A percentile compares a stretch with the other conserved stretches of the same genome.
phyloP scores from a whole-genome alignment of 495 filamentous ascomycete genomes.

The Aspergillus carlsbadensis region DNA sequence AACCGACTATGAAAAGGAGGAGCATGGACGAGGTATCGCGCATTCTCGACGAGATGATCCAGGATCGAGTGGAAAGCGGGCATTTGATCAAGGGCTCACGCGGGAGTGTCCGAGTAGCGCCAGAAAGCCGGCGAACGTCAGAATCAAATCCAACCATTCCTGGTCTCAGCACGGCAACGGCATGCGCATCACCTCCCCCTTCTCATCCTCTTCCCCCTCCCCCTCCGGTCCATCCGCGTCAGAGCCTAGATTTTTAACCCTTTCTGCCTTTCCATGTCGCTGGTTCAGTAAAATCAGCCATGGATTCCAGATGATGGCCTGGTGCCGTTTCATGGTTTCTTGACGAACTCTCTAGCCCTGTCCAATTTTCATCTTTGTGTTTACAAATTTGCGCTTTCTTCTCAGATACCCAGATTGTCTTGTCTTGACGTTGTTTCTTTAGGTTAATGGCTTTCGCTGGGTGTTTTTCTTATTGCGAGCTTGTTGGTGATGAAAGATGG shows the following conservation, averaged over 20 bases:
- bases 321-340: conserved; percentile 11
- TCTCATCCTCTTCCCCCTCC: no score
- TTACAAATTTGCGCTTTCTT: conserved; percentile 10
- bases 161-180: conserved; percentile 20
- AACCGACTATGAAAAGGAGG: conserved; percentile 55
- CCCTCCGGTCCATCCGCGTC: no score
- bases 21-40: conserved; percentile 85
- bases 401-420: conserved; percentile 27
- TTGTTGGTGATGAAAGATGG: conserved; percentile 4
- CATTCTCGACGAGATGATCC: conserved; percentile 93
- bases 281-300: no score
- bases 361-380: conserved; percentile 1
- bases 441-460: conserved; percentile 18
- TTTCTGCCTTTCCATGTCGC: background rate
- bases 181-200: background rate
- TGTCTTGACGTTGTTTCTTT: conserved; percentile 3
- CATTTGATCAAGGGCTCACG: conserved; percentile 58
- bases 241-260: background rate
- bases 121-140: conserved; percentile 37
- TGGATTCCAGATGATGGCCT: background rate
- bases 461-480: conserved; percentile 9
- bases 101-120: conserved; percentile 52
- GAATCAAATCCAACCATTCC: conserved; percentile 28
- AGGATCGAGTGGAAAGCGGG: conserved; percentile 73
- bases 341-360: no score